Conservation (phyloP, 306 rosid species). For the Malus sylvestris region DNA sequence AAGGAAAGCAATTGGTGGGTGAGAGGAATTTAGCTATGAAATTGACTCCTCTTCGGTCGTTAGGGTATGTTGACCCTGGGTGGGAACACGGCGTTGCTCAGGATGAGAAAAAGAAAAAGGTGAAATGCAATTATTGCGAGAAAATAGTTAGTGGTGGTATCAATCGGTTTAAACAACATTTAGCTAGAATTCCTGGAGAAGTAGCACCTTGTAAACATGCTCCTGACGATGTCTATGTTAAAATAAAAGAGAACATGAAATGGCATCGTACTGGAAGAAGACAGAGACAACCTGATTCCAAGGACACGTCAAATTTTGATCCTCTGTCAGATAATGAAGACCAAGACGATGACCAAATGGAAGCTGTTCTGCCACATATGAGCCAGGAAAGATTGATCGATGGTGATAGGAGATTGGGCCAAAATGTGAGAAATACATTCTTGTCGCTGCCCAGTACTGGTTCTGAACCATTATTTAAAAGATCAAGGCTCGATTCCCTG, state of each 20-base stretch:
- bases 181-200: conserved; percentile 98
- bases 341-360: conserved; percentile 61
- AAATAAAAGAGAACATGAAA: conserved; percentile 94
- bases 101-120: conserved; percentile 97
- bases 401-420: conserved; percentile 54
- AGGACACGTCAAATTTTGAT: conserved; percentile 52
- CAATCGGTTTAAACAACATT: conserved; percentile 91
- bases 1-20: conserved; percentile 73
- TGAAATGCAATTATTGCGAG: conserved; percentile 86
- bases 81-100: conserved; percentile 99
- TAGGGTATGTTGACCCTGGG: conserved; percentile 95
- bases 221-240: conserved; percentile 81
- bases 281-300: conserved; percentile 59
- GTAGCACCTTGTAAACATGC: conserved; percentile 95
- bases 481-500: conserved; percentile 81
- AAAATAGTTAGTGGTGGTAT: conserved; percentile 95
- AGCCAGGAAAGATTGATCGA: conserved; percentile 54
- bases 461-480: conserved; percentile 70
- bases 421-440: conserved; percentile 46
- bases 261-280: conserved; percentile 98
- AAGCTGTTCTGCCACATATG: conserved; percentile 47
- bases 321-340: conserved; percentile 65
- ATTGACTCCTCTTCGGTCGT: conserved; percentile 69
- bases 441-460: conserved; percentile 47
- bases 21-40: conserved; percentile 46